Evolutionary conservation across 1,284 basidiomycete species (phyloP), one percentile per base, ranked within the genome.

Genomic region (Ustilago sp.): DNA sequence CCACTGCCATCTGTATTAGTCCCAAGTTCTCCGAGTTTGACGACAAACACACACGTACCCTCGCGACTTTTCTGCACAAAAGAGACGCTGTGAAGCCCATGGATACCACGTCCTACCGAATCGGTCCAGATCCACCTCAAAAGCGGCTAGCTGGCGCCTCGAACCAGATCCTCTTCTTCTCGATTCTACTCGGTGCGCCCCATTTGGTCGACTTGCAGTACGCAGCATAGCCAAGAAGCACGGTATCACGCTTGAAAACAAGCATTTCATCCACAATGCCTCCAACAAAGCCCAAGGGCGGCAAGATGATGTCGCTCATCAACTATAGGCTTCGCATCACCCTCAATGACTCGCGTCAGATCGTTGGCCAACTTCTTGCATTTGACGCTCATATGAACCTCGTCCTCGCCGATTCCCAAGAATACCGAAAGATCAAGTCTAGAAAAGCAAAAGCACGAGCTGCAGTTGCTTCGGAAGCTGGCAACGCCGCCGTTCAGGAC

Each of bases 321-420:
- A 96, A 98, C 89, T 98, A 96, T 92, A 90, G 96, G 86, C 90
- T 99, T 81, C 95, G 94, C 88, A 92, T 99, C 74, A 98, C 95
- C 63, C 92, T 99, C 88, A 98, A 97, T 91, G 97, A 99, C 88
- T 94, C 94, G 68, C 93, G 97, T 85, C 91, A 93, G 67, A 89
- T 99, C 81, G 94, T 94, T 51, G 97, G 97, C 54, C 97, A 98
- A 88, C 96, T 99, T 93, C 92, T 99, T 85, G 97, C 97, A 58
- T 99, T 98, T 86, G 97, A 99, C 89, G 92, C 93, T 84, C 97
- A 99, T 88, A 99, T 99, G 96, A 99, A 99, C 88, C 90, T 99
- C 80, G 97, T 99, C 58, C 89, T 99, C 63, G 94, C 95, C 13
- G 96, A 99, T 81, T 82, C 83, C 23, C 82, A 85, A 68, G 84